Conservation (phyloP, 768 basidiomycete genomes). For the Suillus brevipes region DNA sequence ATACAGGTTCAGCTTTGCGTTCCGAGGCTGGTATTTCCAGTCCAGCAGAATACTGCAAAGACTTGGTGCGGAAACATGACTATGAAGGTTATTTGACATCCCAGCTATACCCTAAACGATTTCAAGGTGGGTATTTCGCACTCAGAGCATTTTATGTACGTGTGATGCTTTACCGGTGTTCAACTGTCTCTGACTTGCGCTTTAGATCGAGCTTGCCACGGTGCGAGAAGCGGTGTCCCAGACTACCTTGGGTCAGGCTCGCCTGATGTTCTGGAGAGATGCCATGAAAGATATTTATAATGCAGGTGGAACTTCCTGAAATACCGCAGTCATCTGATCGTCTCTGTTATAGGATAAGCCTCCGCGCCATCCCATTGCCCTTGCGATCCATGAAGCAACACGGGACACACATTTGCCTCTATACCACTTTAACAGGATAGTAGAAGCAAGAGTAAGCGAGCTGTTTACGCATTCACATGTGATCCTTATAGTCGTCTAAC, state of each 20-base stretch:
- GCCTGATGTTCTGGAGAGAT: slow-evolving; percentile 88
- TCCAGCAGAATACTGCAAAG: slow-evolving; percentile 64
- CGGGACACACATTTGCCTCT: slow-evolving; percentile 51
- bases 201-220: slow-evolving; percentile 75
- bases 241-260: slow-evolving; percentile 73
- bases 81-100: slow-evolving; percentile 76
- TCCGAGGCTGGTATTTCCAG: slow-evolving; percentile 31
- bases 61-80: slow-evolving; percentile 75
- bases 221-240: slow-evolving; percentile 78
- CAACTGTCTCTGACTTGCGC: slow-evolving; percentile 11
- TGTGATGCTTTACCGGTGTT: slow-evolving; percentile 16
- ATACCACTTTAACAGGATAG: slow-evolving; percentile 80
- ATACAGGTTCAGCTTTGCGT: slow-evolving; percentile 9
- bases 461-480: background rate
- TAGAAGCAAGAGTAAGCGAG: slow-evolving; percentile 75
- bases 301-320: slow-evolving; percentile 40
- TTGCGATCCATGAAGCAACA: slow-evolving; percentile 64
- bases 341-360: slow-evolving; percentile 59
- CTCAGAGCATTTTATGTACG: slow-evolving; percentile 83
- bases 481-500: slow-evolving; percentile 22
- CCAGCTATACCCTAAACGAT: slow-evolving; percentile 68
- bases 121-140: slow-evolving; percentile 71
- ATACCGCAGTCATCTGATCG: slow-evolving; percentile 12
- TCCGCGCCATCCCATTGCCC: slow-evolving; percentile 77
- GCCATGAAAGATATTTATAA: slow-evolving; percentile 66